Evolutionary conservation across 441 rosid species (phyloP).

Genomic region (Adansonia grandidieri): DNA sequence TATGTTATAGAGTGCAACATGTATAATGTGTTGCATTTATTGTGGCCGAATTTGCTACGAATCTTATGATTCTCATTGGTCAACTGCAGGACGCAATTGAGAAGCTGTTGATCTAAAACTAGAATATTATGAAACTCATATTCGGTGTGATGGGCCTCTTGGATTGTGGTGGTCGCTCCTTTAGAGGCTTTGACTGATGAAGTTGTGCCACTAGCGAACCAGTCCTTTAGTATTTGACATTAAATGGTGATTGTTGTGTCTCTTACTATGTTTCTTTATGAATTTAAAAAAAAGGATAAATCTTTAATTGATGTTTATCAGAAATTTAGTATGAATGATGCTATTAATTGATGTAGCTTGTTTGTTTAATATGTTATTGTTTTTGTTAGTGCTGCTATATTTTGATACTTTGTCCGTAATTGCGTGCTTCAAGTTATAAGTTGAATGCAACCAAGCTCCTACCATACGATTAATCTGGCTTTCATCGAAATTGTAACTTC

Average conservation of each 20-base stretch:
- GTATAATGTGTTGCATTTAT: neutral
- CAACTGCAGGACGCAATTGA: slow-evolving; percentile 84
- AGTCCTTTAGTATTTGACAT: neutral
- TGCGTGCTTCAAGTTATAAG: neutral
- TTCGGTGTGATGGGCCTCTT: slow-evolving; percentile 93
- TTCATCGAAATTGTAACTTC: neutral
- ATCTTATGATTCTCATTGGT: neutral
- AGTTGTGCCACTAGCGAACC: slow-evolving; percentile 39
- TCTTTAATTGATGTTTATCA: neutral
- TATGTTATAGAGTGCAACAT: neutral
- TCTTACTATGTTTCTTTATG: neutral
- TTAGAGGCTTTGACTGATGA: slow-evolving; percentile 81
- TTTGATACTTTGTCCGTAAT: neutral
- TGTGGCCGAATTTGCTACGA: neutral
- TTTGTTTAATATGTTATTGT: neutral
- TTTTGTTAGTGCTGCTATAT: neutral
- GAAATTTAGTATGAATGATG: neutral
- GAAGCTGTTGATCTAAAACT: slow-evolving; percentile 69
- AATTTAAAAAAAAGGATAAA: neutral
- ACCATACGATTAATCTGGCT: neutral
- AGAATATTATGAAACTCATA: slow-evolving; percentile 21
- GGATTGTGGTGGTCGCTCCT: slow-evolving; percentile 37
- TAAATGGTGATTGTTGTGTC: neutral
- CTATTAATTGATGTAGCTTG: neutral
- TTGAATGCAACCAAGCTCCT: neutral